Conservation (phyloP, 2,329 filamentous ascomycete genomes). For the Neofusicoccum cordaticola region DNA sequence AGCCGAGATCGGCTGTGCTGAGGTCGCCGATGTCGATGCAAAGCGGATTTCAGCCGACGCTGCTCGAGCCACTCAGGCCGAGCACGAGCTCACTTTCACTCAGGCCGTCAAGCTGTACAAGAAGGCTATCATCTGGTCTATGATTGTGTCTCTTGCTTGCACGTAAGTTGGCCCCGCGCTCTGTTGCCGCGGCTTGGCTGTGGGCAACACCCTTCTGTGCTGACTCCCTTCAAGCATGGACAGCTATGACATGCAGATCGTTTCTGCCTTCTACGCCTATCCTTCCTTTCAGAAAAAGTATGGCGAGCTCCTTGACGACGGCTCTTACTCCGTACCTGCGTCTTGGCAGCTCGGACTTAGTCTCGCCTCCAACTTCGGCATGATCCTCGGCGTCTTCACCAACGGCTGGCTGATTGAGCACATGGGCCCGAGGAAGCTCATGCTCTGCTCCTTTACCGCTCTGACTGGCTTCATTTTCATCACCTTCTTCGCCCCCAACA, state of each 20-base stretch:
- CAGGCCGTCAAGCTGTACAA: conserved; percentile 55
- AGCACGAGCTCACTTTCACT: not conserved
- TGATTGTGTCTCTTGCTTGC: conserved; percentile 71
- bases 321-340: conserved; percentile 41
- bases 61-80: not conserved
- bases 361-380: conserved; percentile 46
- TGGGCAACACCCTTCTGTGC: not conserved
- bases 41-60: not conserved
- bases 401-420: conserved; percentile 45
- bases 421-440: conserved; percentile 44
- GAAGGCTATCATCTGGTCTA: conserved; percentile 78
- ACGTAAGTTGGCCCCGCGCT: not conserved
- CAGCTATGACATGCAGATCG: conserved; percentile 75
- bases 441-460: conserved; percentile 39
- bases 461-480: conserved; percentile 44
- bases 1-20: not conserved
- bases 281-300: conserved; percentile 45
- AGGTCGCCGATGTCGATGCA: not conserved
- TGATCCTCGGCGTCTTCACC: conserved; percentile 44
- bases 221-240: conserved; percentile 75
- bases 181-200: not conserved
- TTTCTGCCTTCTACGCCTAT: conserved; percentile 68
- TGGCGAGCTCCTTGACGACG: conserved; percentile 34
- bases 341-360: conserved; percentile 45
- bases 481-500: conserved; percentile 45